Evolutionary conservation across 441 rosid genomes (phyloP), one percentile per base, ranked within the genome.

Genomic region (Raphanus hybrid): DNA sequence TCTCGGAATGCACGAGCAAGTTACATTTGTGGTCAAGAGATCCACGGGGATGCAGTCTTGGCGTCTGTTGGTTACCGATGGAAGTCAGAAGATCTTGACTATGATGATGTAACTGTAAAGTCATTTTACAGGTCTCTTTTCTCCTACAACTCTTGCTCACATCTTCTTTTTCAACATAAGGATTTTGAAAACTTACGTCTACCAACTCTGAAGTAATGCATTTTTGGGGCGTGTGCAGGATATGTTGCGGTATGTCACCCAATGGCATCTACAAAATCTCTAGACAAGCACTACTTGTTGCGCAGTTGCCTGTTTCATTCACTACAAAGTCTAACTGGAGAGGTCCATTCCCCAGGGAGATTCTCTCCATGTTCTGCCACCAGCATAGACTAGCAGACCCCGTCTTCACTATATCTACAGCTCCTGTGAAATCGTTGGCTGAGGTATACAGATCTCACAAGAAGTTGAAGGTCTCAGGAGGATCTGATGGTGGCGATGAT

Each of bases 371-470:
- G 70, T 92, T 96, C 81, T 96, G 99, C 86, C 94, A 92, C 78
- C 92, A 84, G 86, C 96, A 93, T 62, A 82, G 87, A 69, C 87
- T 93, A 58, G 84, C 92, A 73, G 99, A 96, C 75, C 99, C 99
- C 7, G 81, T 83, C 76, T 85, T 93, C 81, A 74, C 85, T 55
- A 27, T 75, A 60, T 76, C 81, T 73, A 69, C 65, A 64, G 29
- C 64, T 72, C 90, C 97, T 69, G 43, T 32, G 67, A 83, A 84
- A 78, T 79, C 80, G 69, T 81, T 87, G 64, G 69, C 82, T 34
- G 88, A 86, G 67, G 54, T 74, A 26, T 81, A 84, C 76, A 86
- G 87, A 80, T 86, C 89, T 58, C 82, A 82, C 70, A 87, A 86
- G 85, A 85, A 89, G 82, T 80, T 86, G 81, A 85, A 81, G 75